Conservation (phyloP, 805 yeast genomes). For the Kuraishia molischiana region DNA sequence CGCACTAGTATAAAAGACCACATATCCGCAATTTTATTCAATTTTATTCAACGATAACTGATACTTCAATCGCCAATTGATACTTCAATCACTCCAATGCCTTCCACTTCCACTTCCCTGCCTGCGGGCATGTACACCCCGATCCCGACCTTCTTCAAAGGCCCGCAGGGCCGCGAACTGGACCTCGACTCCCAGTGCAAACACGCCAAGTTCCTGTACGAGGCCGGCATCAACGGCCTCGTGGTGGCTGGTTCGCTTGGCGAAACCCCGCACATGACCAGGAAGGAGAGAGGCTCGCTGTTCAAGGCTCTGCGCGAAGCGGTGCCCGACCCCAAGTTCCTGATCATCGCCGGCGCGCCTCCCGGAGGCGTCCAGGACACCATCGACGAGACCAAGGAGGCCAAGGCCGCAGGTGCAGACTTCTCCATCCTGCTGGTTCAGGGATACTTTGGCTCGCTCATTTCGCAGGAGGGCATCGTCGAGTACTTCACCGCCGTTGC, state of each 20-base stretch:
- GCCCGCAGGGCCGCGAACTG: conserved; percentile 9
- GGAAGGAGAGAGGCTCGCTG: conserved; percentile 28
- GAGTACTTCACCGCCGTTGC: conserved; percentile 33
- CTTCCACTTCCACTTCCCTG: not conserved
- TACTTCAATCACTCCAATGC: too few species aligned
- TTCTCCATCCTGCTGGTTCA: conserved; percentile 33
- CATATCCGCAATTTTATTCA: too few species aligned
- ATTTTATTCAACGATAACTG: too few species aligned
- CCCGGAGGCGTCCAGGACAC: conserved; percentile 34
- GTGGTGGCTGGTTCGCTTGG: conserved; percentile 48
- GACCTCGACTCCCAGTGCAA: conserved; percentile 33
- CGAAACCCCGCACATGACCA: conserved; percentile 38
- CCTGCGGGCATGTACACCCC: conserved; percentile 37
- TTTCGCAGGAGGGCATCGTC: conserved; percentile 33
- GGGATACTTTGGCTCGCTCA: conserved; percentile 33
- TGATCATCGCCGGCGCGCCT: conserved; percentile 38
- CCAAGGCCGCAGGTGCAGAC: conserved; percentile 25
- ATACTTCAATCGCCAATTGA: too few species aligned
- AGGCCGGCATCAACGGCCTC: conserved; percentile 35
- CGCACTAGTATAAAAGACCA: too few species aligned
- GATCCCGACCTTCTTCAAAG: conserved; percentile 39
- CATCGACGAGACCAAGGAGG: conserved; percentile 24
- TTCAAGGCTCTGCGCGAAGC: conserved; percentile 23
- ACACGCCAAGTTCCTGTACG: conserved; percentile 32
- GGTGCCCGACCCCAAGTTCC: conserved; percentile 24